Evolutionary conservation across 768 basidiomycete genomes (phyloP), one percentile per base, ranked within the genome.

Genomic region (Lentinula detonsa): DNA sequence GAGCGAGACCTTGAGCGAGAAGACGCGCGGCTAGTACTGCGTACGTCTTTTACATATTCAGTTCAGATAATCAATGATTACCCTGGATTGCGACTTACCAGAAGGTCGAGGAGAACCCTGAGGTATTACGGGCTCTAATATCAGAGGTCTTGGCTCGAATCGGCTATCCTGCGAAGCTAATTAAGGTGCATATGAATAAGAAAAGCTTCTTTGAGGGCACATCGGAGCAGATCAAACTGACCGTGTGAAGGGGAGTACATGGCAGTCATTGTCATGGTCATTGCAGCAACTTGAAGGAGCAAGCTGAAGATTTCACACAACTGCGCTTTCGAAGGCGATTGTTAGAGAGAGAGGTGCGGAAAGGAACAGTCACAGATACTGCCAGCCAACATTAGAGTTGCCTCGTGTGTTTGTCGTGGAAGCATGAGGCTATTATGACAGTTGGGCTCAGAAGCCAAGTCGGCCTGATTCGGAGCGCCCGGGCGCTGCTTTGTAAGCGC

Each of bases 1-100:
- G 55, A 56, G 13, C 37, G 39, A 56, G 55, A 56, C 40, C 55
- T 56, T 23, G 55, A 54, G 53, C 53, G 53, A 28, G 18, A 35
- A 39, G 37, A 54, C 23, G 34, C 35, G 10, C 53, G 34, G 18
- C 37, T 54, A 23, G 15, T 39, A 10, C 53, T 54, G 35, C 53
- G 34, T 18, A 40, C 2, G 2, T 18, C 34, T 37, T 37, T 40
- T 15, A 40, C 7, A 18, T 21, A 11, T 39, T 54, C 6, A 39
- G 35, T n/a, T 6, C 3, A 35, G 23, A 18, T 11, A 13, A 11
- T 50, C 4, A 50, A 35, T 33, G 9, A 11, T 34, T n/a, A 43
- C 10, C 13, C 31, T 28, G 31, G 11, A 28, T 52, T 5, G 21
- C 23, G n/a, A 49, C 48, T 28, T 49, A 49, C 48, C 33, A 31